Evolutionary conservation across 768 basidiomycete genomes (phyloP).

Genomic region (Amanita rubescens): DNA sequence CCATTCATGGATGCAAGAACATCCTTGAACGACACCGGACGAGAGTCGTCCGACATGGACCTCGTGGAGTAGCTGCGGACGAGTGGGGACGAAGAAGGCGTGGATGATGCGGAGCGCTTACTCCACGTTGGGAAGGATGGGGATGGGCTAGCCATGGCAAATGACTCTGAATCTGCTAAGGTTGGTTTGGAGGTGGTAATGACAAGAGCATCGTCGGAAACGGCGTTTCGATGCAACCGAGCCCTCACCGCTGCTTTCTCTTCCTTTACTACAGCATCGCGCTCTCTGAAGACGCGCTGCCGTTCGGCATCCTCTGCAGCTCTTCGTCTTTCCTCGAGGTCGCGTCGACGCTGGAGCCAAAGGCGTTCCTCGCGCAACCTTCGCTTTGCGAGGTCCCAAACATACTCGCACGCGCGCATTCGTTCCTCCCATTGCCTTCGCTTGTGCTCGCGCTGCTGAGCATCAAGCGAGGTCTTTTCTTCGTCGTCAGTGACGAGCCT

Average conservation of each 20-base stretch:
- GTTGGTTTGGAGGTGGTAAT: conserved; percentile 3
- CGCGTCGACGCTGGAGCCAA: conserved; percentile 25
- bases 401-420: conserved; percentile 36
- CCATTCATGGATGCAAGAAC: conserved; percentile 54
- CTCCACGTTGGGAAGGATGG: conserved; percentile 3
- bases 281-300: conserved; percentile 17
- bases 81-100: conserved; percentile 16
- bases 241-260: neutral
- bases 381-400: conserved; percentile 42
- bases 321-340: conserved; percentile 21
- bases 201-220: conserved; percentile 13
- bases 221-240: conserved; percentile 9
- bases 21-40: conserved; percentile 45
- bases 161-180: conserved; percentile 6
- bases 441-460: conserved; percentile 30
- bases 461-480: conserved; percentile 31
- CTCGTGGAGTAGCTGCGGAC: conserved; percentile 15
- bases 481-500: conserved; percentile 33
- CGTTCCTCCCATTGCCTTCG: conserved; percentile 31
- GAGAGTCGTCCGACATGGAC: conserved; percentile 26
- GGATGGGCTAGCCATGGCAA: conserved; percentile 12
- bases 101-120: conserved; percentile 3
- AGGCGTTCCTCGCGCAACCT: conserved; percentile 32
- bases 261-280: conserved; percentile 17
- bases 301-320: conserved; percentile 13